Evolutionary conservation across 2,329 filamentous ascomycete species (phyloP).

Genomic region (Paecilomyces niveus): DNA sequence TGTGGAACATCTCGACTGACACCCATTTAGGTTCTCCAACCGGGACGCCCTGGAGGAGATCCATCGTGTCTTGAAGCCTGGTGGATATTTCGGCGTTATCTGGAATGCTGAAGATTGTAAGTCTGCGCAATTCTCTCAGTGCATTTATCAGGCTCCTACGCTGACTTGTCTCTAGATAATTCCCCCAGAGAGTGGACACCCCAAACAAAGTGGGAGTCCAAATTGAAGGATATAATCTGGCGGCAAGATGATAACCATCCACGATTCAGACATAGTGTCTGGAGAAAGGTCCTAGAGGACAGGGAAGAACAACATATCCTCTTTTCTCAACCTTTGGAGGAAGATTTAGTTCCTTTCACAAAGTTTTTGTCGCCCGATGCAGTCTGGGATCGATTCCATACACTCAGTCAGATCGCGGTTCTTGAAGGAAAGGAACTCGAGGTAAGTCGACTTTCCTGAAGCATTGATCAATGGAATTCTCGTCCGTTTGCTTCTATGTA

Average conservation of each 20-base stretch:
- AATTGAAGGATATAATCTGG: constrained; percentile 54
- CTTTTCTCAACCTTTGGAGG: constrained; percentile 57
- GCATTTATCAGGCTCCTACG: neutral
- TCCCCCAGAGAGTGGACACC: constrained; percentile 51
- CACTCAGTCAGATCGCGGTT: constrained; percentile 61
- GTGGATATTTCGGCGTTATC: constrained; percentile 57
- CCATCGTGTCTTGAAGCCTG: constrained; percentile 57
- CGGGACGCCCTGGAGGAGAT: constrained; percentile 57
- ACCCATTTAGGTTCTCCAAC: constrained; percentile 56
- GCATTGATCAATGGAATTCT: too few species aligned
- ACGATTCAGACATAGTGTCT: constrained; percentile 59
- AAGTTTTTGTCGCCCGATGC: constrained; percentile 52
- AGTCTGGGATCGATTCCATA: constrained; percentile 58
- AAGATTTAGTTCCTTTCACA: constrained; percentile 51
- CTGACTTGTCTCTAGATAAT: constrained; percentile 47
- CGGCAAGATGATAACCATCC: constrained; percentile 51
- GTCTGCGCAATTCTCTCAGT: constrained; percentile 13
- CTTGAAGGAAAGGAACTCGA: constrained; percentile 46
- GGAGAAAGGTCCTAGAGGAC: constrained; percentile 58
- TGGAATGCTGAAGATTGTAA: constrained; percentile 70
- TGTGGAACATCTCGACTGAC: neutral
- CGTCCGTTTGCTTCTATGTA: neutral
- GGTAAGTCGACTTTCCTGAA: constrained; percentile 15
- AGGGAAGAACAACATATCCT: constrained; percentile 44
- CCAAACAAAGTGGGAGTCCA: constrained; percentile 54